Percentiles rank a stretch among this genome's conserved stretches.
These are phyloP conservation scores for Cryptomeria japonica DNA, from an alignment of 75 land plant species.

Conservation along the genomic window DNA sequence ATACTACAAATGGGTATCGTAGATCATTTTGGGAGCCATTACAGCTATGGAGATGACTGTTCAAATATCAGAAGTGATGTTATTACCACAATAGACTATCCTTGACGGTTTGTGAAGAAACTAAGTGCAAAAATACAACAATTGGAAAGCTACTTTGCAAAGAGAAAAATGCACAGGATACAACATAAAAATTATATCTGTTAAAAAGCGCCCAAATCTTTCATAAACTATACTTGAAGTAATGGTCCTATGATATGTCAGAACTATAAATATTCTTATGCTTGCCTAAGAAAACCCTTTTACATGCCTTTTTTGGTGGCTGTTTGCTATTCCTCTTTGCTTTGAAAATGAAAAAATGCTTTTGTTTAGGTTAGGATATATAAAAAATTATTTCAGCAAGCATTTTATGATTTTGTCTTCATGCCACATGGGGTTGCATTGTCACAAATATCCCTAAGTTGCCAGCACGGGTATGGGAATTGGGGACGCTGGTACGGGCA, in stretches of 20 bases:
- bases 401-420: neutral
- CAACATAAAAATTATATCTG: neutral
- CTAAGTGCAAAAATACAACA: neutral
- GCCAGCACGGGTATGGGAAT: too few relatives aligned
- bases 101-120: neutral
- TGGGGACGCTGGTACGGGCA: too few relatives aligned
- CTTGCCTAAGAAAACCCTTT: neutral
- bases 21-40: neutral
- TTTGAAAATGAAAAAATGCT: neutral
- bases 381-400: neutral
- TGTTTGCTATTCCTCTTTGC: neutral
- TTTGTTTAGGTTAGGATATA: neutral
- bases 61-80: neutral
- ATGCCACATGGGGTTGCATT: neutral
- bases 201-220: neutral
- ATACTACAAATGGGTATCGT: too few relatives aligned
- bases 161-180: neutral
- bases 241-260: neutral
- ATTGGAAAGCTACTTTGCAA: neutral
- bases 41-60: neutral
- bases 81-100: neutral
- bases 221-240: neutral
- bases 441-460: neutral
- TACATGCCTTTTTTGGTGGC: neutral
- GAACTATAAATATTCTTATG: neutral